A percentile compares a stretch with the other conserved stretches of the same genome.
These are phyloP conservation scores for Taphrina flavorubra DNA, from an alignment of 1,139 yeast species.

Conservation along the genomic window DNA sequence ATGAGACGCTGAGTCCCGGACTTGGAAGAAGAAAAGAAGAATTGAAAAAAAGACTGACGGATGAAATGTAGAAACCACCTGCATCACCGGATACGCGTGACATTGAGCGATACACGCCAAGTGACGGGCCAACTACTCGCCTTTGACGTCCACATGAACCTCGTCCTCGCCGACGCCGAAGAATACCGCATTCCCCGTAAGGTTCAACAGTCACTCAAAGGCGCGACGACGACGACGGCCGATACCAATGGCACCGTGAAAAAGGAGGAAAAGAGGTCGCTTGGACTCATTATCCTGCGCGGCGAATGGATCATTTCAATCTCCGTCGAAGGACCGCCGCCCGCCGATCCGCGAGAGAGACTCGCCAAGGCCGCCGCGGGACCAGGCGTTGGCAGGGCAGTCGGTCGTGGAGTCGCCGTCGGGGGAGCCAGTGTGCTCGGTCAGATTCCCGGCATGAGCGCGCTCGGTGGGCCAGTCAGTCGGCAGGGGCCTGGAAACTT, in stretches of 20 bases:
- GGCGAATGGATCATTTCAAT: slow-evolving; percentile 90
- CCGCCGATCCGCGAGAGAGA: slow-evolving; percentile 58
- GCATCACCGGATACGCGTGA: slow-evolving; percentile 72
- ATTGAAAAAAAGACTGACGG: no score
- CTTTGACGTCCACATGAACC: slow-evolving; percentile 76
- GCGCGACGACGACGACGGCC: no score
- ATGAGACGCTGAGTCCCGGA: no score
- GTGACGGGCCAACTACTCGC: slow-evolving; percentile 82
- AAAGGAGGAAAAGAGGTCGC: slow-evolving; percentile 66
- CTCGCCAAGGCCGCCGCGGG: slow-evolving; percentile 56
- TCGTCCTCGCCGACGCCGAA: slow-evolving; percentile 83
- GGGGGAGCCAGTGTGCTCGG: background rate
- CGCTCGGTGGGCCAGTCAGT: slow-evolving; percentile 29
- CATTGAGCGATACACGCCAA: slow-evolving; percentile 74
- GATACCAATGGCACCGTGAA: background rate
- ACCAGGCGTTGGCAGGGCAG: slow-evolving; percentile 57
- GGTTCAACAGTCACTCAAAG: background rate
- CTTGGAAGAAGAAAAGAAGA: no score
- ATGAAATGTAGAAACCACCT: slow-evolving; percentile 48
- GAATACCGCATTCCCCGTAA: slow-evolving; percentile 62
- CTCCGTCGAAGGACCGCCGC: slow-evolving; percentile 79
- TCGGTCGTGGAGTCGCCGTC: slow-evolving; percentile 50
- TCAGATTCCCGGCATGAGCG: slow-evolving; percentile 24
- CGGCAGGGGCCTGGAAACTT: slow-evolving; percentile 24
- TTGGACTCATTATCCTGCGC: slow-evolving; percentile 82